Evolutionary conservation across 129 eudicot genomes (phyloP).

Genomic region (Tagetes erecta): DNA sequence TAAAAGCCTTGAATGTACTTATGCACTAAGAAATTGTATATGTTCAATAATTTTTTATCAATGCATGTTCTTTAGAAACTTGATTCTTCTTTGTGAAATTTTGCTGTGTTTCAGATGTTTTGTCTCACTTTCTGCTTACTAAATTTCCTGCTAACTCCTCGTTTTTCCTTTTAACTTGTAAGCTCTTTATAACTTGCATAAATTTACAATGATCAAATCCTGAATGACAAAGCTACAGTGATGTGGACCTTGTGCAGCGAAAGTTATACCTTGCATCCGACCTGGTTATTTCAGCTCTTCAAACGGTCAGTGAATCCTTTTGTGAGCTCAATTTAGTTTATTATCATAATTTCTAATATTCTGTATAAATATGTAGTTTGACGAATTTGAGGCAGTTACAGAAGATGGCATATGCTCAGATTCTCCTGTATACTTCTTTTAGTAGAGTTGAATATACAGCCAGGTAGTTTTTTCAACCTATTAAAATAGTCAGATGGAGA

Average conservation of each 20-base stretch:
- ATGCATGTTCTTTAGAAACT: too few species aligned
- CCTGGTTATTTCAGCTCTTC: slow-evolving; percentile 21
- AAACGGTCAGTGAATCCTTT: slow-evolving; percentile 25
- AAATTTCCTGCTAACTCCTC: background rate
- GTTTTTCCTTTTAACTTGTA: background rate
- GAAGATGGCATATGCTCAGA: slow-evolving; percentile 27
- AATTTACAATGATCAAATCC: slow-evolving; percentile 5
- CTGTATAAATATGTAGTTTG: slow-evolving; percentile 17
- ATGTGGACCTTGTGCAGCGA: slow-evolving; percentile 14
- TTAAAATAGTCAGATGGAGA: slow-evolving; percentile 16
- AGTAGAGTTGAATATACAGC: slow-evolving; percentile 29
- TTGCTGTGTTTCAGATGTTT: background rate
- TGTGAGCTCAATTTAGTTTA: background rate
- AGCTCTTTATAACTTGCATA: background rate
- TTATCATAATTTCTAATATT: background rate
- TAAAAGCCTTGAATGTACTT: slow-evolving; percentile 10
- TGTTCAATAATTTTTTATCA: background rate
- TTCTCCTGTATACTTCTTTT: slow-evolving; percentile 6
- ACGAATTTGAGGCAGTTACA: slow-evolving; percentile 3
- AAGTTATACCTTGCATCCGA: slow-evolving; percentile 16
- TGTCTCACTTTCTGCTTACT: background rate
- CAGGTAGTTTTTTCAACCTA: background rate
- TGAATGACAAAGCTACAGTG: slow-evolving; percentile 10
- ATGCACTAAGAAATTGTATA: slow-evolving; percentile 2
- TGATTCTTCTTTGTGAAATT: background rate